phyloP scores from a whole-genome alignment of 2,329 filamentous ascomycete species.

The Tricladium varicosporioides region DNA sequence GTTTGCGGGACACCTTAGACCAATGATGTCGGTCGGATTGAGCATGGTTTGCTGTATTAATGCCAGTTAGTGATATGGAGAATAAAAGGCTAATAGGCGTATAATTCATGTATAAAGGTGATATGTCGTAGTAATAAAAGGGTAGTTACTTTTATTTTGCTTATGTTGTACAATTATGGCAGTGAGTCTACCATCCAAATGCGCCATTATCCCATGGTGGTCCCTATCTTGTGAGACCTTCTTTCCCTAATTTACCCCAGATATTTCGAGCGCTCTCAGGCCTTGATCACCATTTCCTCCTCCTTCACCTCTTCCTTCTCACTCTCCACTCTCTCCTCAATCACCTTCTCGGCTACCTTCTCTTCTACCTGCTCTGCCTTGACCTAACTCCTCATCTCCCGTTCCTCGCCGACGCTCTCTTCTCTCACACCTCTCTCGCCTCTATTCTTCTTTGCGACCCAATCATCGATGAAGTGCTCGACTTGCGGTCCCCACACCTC shows the following conservation, averaged over 20 bases:
- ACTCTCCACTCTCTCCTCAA: not conserved
- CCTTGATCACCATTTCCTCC: not conserved
- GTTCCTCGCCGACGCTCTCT: not conserved
- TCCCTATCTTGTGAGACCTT: not conserved
- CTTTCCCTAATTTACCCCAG: not conserved
- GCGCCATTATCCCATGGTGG: too few relatives aligned
- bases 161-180: too few relatives aligned
- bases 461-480: slow-evolving; percentile 47
- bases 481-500: slow-evolving; percentile 80
- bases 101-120: too few relatives aligned
- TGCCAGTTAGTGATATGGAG: too few relatives aligned
- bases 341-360: not conserved
- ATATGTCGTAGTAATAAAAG: too few relatives aligned
- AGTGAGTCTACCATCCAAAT: too few relatives aligned
- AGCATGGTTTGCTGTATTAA: too few relatives aligned
- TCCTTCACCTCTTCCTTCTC: slow-evolving; percentile 3
- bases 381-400: not conserved
- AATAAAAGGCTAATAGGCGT: too few relatives aligned
- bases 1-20: too few relatives aligned
- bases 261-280: too few relatives aligned
- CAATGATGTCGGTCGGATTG: too few relatives aligned
- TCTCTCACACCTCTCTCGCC: not conserved
- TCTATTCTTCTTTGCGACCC: slow-evolving; percentile 21
- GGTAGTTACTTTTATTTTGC: too few relatives aligned
- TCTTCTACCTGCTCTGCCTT: not conserved